Evolutionary conservation across 116 monocot species (phyloP), one percentile per base, ranked within the genome.

Genomic region (Iris pallida): DNA sequence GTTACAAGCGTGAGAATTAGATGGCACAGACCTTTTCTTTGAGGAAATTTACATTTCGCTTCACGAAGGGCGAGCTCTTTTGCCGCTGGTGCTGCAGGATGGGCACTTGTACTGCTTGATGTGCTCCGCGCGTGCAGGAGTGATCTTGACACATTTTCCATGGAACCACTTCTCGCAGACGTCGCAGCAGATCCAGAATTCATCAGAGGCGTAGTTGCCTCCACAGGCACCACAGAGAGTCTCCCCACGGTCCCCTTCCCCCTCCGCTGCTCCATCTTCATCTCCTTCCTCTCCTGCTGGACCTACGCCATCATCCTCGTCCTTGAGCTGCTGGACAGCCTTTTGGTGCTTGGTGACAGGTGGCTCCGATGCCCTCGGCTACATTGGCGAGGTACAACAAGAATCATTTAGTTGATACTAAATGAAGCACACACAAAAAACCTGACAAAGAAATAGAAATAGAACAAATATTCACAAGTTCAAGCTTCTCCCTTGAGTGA

Each of bases 21-120:
- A 30, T 3, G 30, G 30, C 30, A 3, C 30, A 3, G 30, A 3
- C 30, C 3, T 30, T 30, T 30, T 30, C 30, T 30, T 30, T 30
- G 30, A 30, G 3, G 2, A 30, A 30, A 30, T 30, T 30, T 30
- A 30, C 30, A 30, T 30, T 30, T 30, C 3, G 3, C 30, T 30
- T 30, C 30, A 30, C 30, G 30, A 30, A 30, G 30, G 3, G 30
- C 68, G 5, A 16, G 56, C 56, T 73, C 63, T 68, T 54, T 79
- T 55, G 65, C 76, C 76, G 80, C 80, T 66, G 30, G 30, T 30
- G 30, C 30, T 30, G 56, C 84, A 84, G 45, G 73, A 72, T 20
- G 84, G 84, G 74, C 84, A 84, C 40, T 84, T 84, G 73, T 84
- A 84, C 77, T 85, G 85, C 74, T 85, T 85, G 70, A 85, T 85